Evolutionary conservation across 2,329 filamentous ascomycete genomes (phyloP).

Genomic region (Aspergillus pseudoglaucus): DNA sequence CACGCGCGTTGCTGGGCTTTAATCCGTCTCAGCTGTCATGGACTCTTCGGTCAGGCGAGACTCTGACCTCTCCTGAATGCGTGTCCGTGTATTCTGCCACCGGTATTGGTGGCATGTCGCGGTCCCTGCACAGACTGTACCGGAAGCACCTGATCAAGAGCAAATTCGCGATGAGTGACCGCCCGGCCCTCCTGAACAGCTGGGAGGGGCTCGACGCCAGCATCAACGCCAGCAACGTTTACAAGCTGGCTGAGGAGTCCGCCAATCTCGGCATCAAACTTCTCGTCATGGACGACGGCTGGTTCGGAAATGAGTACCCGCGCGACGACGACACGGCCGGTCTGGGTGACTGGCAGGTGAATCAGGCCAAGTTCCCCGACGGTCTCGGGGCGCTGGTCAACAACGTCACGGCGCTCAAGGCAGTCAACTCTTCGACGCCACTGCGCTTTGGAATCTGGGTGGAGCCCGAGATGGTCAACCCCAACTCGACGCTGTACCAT

Average conservation of each 20-base stretch:
- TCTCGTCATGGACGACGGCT: conserved; percentile 61
- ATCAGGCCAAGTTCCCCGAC: conserved; percentile 53
- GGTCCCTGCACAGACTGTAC: conserved; percentile 56
- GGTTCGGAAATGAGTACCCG: conserved; percentile 60
- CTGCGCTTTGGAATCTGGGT: conserved; percentile 61
- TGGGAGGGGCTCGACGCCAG: conserved; percentile 60
- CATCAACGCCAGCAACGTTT: conserved; percentile 52
- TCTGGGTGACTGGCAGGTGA: conserved; percentile 58
- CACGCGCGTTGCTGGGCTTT: conserved; percentile 54
- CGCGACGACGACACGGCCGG: conserved; percentile 52
- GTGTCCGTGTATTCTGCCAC: conserved; percentile 55
- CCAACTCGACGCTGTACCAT: conserved; percentile 54
- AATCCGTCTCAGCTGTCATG: conserved; percentile 58
- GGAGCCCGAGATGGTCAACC: conserved; percentile 63
- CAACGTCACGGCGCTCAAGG: conserved; percentile 45
- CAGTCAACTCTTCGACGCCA: conserved; percentile 41
- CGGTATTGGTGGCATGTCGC: conserved; percentile 57
- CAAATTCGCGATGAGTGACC: conserved; percentile 47
- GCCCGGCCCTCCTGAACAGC: conserved; percentile 56
- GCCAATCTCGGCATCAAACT: conserved; percentile 56
- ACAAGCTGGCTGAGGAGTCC: conserved; percentile 50
- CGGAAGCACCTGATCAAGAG: conserved; percentile 55
- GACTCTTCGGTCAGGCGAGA: conserved; percentile 49
- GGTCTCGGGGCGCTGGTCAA: conserved; percentile 49
- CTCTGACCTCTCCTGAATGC: conserved; percentile 56